These are phyloP conservation scores for Eucalyptus cloeziana DNA, from an alignment of 345 rosid genomes.

Conservation along the genomic window DNA sequence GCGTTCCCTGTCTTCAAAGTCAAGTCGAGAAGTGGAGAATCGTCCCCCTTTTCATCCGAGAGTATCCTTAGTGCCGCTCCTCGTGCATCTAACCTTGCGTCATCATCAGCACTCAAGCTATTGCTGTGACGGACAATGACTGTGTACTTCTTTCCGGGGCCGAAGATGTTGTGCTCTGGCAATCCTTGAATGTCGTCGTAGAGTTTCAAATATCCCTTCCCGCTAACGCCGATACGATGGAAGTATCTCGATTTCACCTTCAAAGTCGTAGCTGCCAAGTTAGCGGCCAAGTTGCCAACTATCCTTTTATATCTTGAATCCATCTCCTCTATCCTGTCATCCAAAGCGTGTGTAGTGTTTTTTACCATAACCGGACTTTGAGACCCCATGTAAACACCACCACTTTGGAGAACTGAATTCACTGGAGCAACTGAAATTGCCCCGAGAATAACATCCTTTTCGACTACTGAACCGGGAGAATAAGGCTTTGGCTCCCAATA, in stretches of 20 bases:
- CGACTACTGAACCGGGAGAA: conserved; percentile 38
- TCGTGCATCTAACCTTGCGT: conserved; percentile 61
- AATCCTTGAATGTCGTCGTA: conserved; percentile 32
- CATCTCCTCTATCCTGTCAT: conserved; percentile 69
- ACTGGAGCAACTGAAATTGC: conserved; percentile 56
- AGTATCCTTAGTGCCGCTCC: conserved; percentile 50
- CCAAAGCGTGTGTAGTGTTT: conserved; percentile 51
- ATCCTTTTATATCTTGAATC: conserved; percentile 50
- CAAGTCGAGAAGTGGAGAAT: conserved; percentile 34
- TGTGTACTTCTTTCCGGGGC: conserved; percentile 33
- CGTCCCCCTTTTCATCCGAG: conserved; percentile 4
- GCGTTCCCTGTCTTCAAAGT: conserved; percentile 65
- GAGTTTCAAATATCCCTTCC: conserved; percentile 36
- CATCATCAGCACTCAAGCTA: conserved; percentile 62
- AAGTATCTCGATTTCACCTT: conserved; percentile 57
- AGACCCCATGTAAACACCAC: conserved; percentile 57
- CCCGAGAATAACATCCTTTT: conserved; percentile 44
- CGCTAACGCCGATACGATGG: conserved; percentile 52
- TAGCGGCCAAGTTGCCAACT: conserved; percentile 49
- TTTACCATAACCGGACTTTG: conserved; percentile 45
- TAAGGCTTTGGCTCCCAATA: conserved; percentile 49
- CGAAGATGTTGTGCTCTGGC: conserved; percentile 35
- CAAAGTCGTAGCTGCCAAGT: conserved; percentile 47
- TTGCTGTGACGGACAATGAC: conserved; percentile 54
- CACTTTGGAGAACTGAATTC: conserved; percentile 34